Base-by-base conservation (phyloP, 1,284 basidiomycete species). In the Irpex sp. region DNA sequence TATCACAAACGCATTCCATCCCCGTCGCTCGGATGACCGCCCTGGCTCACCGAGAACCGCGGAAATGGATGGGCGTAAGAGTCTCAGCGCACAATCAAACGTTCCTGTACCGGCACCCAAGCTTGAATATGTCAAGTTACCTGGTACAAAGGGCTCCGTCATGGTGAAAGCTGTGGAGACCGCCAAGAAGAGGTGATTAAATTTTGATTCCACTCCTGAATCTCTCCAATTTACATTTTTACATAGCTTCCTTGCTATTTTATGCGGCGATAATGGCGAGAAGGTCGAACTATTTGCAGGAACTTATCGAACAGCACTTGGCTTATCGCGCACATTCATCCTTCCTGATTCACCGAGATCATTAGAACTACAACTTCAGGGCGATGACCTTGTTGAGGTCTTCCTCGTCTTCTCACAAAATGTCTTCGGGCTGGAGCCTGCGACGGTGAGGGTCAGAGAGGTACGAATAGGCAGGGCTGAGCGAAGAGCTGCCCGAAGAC, bases 201-300 rank as follows among this genome's bases (percentile, higher is more conserved):
- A 58, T 35, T 8, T 13, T 26, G 56, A 15, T 39, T 49, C 7
- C 4, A 7, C 17, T 47, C 15, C 17, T 49, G 13, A 37, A 57
- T n/a, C 37, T 60, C 17, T 26, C 26, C 3, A 31, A 57, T 36
- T 46, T 31, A 15, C 31, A 15, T 46, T 47, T 61, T 46, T 26
- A 26, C 7, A 0, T 65, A 94, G 92, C 72, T 94, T 94, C 77
- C 81, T 95, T 33, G 93, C 93, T 4, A 94, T 95, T 68, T 81
- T 95, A 0, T 94, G 93, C 67, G 93, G 93, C n/a, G 93, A 95
- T 47, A 89, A 87, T 67, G 93, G 92, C n/a, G 93, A 95, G 76
- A 92, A 94, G 70, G 92, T 95, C 58, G 93, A 95, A 70, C 78
- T 95, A 3, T 95, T 95, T 74, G 93, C 93, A 36, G 93, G 91